Base-by-base conservation (phyloP, 441 rosid genomes). In the Arabidopsis lyrata region DNA sequence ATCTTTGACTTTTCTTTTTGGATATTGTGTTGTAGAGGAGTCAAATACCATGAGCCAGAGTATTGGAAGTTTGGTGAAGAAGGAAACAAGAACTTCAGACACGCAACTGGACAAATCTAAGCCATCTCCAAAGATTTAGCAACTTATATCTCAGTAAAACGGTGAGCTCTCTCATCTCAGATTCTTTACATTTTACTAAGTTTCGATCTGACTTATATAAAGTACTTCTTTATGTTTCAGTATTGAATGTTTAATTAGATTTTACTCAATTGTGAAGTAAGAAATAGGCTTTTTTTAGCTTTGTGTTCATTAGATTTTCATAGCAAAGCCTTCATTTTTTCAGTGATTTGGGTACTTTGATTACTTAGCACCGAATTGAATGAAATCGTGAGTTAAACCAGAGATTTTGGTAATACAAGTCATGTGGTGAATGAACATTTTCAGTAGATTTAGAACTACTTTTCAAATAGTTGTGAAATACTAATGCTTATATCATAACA, bases 21-120 rank as follows among this genome's bases (percentile, higher is more conserved):
- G 48, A 58, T 72, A 36, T 6, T 14, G 29, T 54, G 31, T 53
- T 78, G 81, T 83, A 91, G 98, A 73, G 95, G 93, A 39, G 84
- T 82, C 14, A 94, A 87, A 83, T 90, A 91, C 83, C 92, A 87
- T 27, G 98, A 94, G 67, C 97, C 98, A 61, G 97, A 90, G 74
- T 81, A 86, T 77, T 91, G 95, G 96, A 91, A 93, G 82, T 93
- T 93, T 64, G 97, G 98, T 12, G 96, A 93, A 86, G 95, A 88
- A 58, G 96, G 96, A 31, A 94, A 87, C 65, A 91, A 88, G 63
- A 90, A 91, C 75, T 94, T 91, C 62, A 83, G 93, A 78, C 97
- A 91, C 67, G 96, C 98, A 1, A 86, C 92, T 0, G 97, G 97
- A 32, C 97, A 91, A 76, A 86, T 91, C 72, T 94, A 91, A 2